Conservation (phyloP, 768 basidiomycete species). For the Clitopilus passeckerianus region DNA sequence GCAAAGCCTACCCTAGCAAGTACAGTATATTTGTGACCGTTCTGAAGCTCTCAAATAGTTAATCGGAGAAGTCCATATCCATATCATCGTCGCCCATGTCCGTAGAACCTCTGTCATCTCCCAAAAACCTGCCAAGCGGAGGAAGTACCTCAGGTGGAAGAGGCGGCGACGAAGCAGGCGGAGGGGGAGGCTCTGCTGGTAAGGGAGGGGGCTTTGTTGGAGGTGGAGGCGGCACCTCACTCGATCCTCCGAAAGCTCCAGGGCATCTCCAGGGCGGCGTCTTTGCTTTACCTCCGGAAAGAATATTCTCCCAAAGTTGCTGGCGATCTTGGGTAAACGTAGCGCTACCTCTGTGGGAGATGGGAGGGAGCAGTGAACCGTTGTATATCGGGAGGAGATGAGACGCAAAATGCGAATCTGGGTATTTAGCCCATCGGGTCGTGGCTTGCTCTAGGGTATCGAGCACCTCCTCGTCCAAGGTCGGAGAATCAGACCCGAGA, state of each 20-base stretch:
- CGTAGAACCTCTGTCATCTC: neutral
- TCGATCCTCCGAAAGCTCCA: slow-evolving; percentile 8
- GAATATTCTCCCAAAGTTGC: slow-evolving; percentile 34
- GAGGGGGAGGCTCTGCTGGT: slow-evolving; percentile 6
- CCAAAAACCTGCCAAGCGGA: neutral
- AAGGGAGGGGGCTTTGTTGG: slow-evolving; percentile 11
- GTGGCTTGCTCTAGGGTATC: neutral
- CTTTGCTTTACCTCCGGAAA: slow-evolving; percentile 10
- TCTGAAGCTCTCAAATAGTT: too few species aligned
- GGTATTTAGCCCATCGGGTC: slow-evolving; percentile 61
- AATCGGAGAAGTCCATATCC: slow-evolving; percentile 31
- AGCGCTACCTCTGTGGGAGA: slow-evolving; percentile 15
- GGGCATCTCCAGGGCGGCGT: slow-evolving; percentile 11
- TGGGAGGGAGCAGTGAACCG: slow-evolving; percentile 30
- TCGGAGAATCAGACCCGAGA: neutral
- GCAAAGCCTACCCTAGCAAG: too few species aligned
- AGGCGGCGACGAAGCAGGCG: slow-evolving; percentile 23
- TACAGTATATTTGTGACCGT: too few species aligned
- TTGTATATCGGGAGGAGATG: slow-evolving; percentile 49
- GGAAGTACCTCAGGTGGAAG: slow-evolving; percentile 24
- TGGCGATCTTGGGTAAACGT: slow-evolving; percentile 33
- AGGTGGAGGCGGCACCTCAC: slow-evolving; percentile 18
- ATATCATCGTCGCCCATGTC: slow-evolving; percentile 10
- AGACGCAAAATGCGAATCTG: slow-evolving; percentile 53
- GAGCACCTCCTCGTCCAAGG: slow-evolving; percentile 1